A percentile compares a stretch with the other conserved stretches of the same genome.
phyloP scores from a whole-genome alignment of 2,329 filamentous ascomycete genomes.

The Pseudohalonectria lignicola region DNA sequence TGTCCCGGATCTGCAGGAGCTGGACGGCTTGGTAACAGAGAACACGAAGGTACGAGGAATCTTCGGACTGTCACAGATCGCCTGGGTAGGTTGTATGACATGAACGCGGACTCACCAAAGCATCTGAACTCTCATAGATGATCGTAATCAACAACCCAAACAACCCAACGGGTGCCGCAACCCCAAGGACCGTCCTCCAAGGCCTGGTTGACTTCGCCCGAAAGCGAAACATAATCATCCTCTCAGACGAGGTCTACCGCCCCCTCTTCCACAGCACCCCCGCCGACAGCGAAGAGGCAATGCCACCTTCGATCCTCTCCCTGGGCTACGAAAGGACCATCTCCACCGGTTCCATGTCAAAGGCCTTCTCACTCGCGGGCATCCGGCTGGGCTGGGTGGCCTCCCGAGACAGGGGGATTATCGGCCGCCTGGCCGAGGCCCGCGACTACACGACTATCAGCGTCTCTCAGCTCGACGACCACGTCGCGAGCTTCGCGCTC shows the following conservation, averaged over 20 bases:
- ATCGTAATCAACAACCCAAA: constrained; percentile 60
- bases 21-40: constrained; percentile 51
- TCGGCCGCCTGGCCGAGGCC: constrained; percentile 51
- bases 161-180: constrained; percentile 68
- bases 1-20: constrained; percentile 53
- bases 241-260: constrained; percentile 75
- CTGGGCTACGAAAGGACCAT: constrained; percentile 62
- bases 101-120: too few relatives aligned
- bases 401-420: constrained; percentile 48
- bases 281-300: constrained; percentile 26
- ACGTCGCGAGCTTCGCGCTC: constrained; percentile 65
- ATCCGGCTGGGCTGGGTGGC: constrained; percentile 78
- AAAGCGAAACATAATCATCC: constrained; percentile 51
- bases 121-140: constrained; percentile 28
- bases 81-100: too few relatives aligned
- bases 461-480: constrained; percentile 73
- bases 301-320: constrained; percentile 56
- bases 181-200: constrained; percentile 49
- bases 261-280: constrained; percentile 61
- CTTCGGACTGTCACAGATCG: too few relatives aligned
- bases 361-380: constrained; percentile 74
- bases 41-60: constrained; percentile 69
- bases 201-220: constrained; percentile 53
- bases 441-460: constrained; percentile 81
- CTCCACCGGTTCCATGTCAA: constrained; percentile 72